Evolutionary conservation across 1,139 yeast genomes (phyloP).

Genomic region (Keqinozyma sinolaborantium): DNA sequence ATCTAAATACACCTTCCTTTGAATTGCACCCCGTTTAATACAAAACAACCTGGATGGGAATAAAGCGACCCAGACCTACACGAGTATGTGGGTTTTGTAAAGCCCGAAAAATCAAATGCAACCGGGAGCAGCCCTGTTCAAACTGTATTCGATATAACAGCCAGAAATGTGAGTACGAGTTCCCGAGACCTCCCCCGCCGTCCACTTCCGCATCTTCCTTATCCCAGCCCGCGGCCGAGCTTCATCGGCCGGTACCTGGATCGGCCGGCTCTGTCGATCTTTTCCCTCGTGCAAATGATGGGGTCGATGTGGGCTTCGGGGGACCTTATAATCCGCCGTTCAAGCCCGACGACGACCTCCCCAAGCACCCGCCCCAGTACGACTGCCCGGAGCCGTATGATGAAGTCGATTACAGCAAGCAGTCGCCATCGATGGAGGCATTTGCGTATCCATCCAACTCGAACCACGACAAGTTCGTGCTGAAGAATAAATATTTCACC

Average conservation of each 20-base stretch:
- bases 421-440: too few relatives aligned
- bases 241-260: too few relatives aligned
- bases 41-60: conserved; percentile 9
- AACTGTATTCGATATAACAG: conserved; percentile 32
- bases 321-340: too few relatives aligned
- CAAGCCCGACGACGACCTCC: too few relatives aligned
- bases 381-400: too few relatives aligned
- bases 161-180: conserved; percentile 17
- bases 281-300: too few relatives aligned
- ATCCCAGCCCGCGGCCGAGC: too few relatives aligned
- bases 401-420: conserved; percentile 2
- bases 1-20: too few relatives aligned
- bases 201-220: not conserved
- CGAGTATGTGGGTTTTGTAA: conserved; percentile 39
- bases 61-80: conserved; percentile 27
- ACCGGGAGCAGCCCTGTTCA: conserved; percentile 35
- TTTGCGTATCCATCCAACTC: conserved; percentile 3
- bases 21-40: too few relatives aligned
- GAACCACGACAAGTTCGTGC: conserved; percentile 3
- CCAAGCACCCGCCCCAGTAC: too few relatives aligned
- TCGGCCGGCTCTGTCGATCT: too few relatives aligned
- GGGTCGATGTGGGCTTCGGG: too few relatives aligned
- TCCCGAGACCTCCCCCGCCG: not conserved
- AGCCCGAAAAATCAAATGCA: conserved; percentile 39
- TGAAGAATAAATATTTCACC: conserved; percentile 4